These are phyloP conservation scores for Casuarina equisetifolia DNA, from an alignment of 306 rosid genomes.

Conservation along the genomic window DNA sequence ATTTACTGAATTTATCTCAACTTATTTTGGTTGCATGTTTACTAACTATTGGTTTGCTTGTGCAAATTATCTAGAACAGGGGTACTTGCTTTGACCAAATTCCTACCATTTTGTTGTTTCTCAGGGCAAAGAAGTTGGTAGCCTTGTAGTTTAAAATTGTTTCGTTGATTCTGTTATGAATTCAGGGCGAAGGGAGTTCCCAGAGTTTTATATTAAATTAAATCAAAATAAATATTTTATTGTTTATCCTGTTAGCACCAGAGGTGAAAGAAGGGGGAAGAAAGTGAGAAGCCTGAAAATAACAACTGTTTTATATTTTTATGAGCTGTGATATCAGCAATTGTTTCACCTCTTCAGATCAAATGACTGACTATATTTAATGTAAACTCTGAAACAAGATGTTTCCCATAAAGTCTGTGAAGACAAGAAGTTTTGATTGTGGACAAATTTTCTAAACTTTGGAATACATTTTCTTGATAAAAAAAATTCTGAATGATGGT, in stretches of 20 bases:
- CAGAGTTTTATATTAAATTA: neutral
- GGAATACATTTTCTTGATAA: neutral
- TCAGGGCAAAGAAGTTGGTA: neutral
- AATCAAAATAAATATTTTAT: neutral
- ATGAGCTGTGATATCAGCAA: constrained; percentile 3
- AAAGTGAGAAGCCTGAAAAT: constrained; percentile 14
- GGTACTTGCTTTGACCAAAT: neutral
- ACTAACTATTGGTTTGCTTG: neutral
- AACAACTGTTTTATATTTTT: neutral
- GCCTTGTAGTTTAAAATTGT: neutral
- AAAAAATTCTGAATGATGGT: neutral
- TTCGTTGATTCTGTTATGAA: neutral
- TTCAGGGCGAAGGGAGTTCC: neutral
- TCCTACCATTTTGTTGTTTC: neutral
- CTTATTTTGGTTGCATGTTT: neutral
- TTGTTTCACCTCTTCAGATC: neutral
- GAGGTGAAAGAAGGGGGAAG: neutral
- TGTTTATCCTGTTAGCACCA: neutral
- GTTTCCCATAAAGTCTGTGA: neutral
- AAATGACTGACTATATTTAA: neutral
- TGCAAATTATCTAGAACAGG: neutral
- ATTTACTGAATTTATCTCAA: neutral
- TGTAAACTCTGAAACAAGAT: neutral
- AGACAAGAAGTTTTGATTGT: neutral
- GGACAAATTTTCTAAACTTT: neutral